Base-by-base conservation (phyloP, 2,329 filamentous ascomycete genomes). In the Paecilomyces formosus region DNA sequence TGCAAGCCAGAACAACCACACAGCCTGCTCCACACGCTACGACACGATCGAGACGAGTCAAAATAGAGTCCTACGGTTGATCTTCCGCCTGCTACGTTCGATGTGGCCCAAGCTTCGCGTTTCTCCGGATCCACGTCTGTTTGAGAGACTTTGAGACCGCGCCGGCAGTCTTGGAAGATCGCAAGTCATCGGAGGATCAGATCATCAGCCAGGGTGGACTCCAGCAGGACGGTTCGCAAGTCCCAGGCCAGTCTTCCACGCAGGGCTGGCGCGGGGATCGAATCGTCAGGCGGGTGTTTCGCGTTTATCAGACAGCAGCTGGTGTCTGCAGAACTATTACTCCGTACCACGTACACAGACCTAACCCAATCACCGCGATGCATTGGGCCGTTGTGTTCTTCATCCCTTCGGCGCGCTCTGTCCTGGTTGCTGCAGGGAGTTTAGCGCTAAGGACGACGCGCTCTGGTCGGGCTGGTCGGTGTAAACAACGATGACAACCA, bases 281-380 rank as follows among this genome's bases (percentile, higher is more conserved):
- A 63, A 63, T 63, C 58, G 59, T 57, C 56, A 26, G 45, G 35
- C 26, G 33, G 55, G 33, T 55, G 57, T 45, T 45, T 60, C 60
- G 61, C 56, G 61, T 65, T 54, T 56, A 58, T 59, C 60, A 63
- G 55, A 58, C 54, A 61, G 21, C 57, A 59, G 22, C 53, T 33
- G 30, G 30, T 13, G 21, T 55, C 54, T n/a, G 54, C 18, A 45
- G n/a, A 45, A 45, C 13, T 8, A 26, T 26, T 26, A 26, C 24
- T 26, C 6, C 6, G 24, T 26, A 45, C 39, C n/a, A 18, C 39
- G 18, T 45, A n/a, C 15, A 45, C 18, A 18, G 39, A 18, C 9
- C 7, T 7, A 39, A 21, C 33, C 54, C 28, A 55, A 55, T 55
- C 18, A 55, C 28, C 15, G 28, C 6, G 28, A n/a, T 18, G 28